These are phyloP conservation scores for Phycomyces blakesleeanus DNA, from an alignment of 192 early-diverging fungal genomes.

Conservation along the genomic window DNA sequence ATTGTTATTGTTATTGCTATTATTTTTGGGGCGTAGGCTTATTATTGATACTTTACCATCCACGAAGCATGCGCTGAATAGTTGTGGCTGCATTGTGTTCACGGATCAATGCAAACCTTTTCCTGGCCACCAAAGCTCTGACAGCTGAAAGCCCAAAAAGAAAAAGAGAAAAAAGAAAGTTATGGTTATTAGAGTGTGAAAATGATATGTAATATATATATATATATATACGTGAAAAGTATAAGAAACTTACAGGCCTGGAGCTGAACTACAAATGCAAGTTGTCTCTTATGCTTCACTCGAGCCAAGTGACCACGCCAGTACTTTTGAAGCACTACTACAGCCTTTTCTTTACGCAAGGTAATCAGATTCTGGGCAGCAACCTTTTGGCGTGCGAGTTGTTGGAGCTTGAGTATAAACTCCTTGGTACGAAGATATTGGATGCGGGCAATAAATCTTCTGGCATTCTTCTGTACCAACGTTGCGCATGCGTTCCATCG, in stretches of 20 bases:
- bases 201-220: neutral
- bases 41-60: conserved; percentile 30
- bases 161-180: too few relatives aligned
- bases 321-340: conserved; percentile 70
- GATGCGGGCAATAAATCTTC: conserved; percentile 61
- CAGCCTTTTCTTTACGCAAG: conserved; percentile 65
- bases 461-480: conserved; percentile 85
- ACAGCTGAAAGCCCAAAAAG: conserved; percentile 20
- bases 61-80: conserved; percentile 75
- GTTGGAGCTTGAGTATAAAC: conserved; percentile 67
- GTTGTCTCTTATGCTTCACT: conserved; percentile 36
- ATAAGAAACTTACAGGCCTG: conserved; percentile 53
- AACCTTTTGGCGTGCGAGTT: conserved; percentile 52
- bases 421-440: conserved; percentile 49
- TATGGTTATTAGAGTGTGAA: neutral
- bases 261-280: conserved; percentile 52
- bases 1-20: too few relatives aligned
- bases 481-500: conserved; percentile 80
- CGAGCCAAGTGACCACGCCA: conserved; percentile 63
- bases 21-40: neutral
- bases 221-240: too few relatives aligned
- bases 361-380: conserved; percentile 47
- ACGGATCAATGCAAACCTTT: conserved; percentile 53
- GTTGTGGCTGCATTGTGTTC: conserved; percentile 63
- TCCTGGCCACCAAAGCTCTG: conserved; percentile 68